Conservation (phyloP, 2,329 filamentous ascomycete species). For the Falciphora oryzae region DNA sequence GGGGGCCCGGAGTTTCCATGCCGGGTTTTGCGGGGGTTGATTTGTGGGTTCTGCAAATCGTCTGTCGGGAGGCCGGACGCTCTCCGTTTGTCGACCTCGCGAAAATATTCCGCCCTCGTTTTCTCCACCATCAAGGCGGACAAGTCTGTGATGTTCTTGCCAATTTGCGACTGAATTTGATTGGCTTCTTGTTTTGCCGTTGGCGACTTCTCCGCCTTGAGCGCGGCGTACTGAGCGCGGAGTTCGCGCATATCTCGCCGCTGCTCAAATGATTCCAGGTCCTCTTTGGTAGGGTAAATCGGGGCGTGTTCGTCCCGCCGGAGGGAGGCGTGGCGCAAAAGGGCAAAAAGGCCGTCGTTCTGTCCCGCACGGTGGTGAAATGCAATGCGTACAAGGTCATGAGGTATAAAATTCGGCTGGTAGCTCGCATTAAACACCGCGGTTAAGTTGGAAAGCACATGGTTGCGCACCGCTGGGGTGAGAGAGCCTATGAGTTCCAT, state of each 20-base stretch:
- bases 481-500: background rate
- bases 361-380: background rate
- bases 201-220: background rate
- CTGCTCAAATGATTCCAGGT: slow-evolving; percentile 3
- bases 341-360: slow-evolving; percentile 1
- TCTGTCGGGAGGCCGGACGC: background rate
- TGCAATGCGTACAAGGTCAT: slow-evolving; percentile 2
- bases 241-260: slow-evolving; percentile 1
- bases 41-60: background rate
- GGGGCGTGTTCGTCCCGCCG: slow-evolving; percentile 2
- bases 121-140: background rate
- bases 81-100: background rate
- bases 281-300: slow-evolving; percentile 2
- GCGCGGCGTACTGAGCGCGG: background rate
- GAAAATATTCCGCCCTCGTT: background rate
- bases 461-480: slow-evolving; percentile 3
- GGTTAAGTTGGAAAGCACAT: slow-evolving; percentile 7
- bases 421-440: slow-evolving; percentile 2
- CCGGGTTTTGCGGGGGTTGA: background rate
- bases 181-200: background rate
- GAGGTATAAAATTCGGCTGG: slow-evolving; percentile 1
- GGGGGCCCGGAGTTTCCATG: background rate
- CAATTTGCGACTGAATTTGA: background rate
- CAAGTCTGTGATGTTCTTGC: slow-evolving; percentile 4
- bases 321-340: background rate